phyloP scores from a whole-genome alignment of 1,284 basidiomycete genomes.

The Puccinia horiana region DNA sequence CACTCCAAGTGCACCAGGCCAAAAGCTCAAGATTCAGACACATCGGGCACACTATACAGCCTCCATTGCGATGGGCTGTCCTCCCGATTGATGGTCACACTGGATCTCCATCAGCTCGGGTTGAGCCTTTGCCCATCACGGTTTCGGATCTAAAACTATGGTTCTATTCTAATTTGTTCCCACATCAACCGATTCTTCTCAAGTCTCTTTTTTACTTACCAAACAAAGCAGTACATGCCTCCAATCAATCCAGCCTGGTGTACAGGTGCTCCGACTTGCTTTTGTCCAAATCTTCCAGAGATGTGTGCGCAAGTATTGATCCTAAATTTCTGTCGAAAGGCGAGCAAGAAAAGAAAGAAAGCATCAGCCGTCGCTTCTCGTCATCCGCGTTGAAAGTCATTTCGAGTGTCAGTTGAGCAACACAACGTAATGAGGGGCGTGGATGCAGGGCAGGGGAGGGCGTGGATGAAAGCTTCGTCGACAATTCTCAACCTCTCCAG shows the following conservation, averaged over 20 bases:
- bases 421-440: too few relatives aligned
- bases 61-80: not conserved
- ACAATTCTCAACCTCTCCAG: too few relatives aligned
- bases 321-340: not conserved
- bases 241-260: not conserved
- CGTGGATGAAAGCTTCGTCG: too few relatives aligned
- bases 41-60: not conserved
- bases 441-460: too few relatives aligned
- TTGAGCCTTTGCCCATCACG: constrained; percentile 1
- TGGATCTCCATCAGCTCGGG: not conserved
- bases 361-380: too few relatives aligned
- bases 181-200: constrained; percentile 1
- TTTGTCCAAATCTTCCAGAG: not conserved
- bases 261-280: constrained; percentile 1
- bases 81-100: constrained; percentile 15
- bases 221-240: not conserved
- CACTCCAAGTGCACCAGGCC: not conserved
- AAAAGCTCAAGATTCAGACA: not conserved
- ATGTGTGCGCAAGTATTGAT: not conserved
- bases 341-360: not conserved
- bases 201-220: not conserved
- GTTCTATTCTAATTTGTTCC: constrained; percentile 1
- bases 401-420: too few relatives aligned
- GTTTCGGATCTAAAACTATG: constrained; percentile 2
- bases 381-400: too few relatives aligned